Base-by-base conservation (phyloP, 108 stramenopile species). In the Nitzschia inconspicua region DNA sequence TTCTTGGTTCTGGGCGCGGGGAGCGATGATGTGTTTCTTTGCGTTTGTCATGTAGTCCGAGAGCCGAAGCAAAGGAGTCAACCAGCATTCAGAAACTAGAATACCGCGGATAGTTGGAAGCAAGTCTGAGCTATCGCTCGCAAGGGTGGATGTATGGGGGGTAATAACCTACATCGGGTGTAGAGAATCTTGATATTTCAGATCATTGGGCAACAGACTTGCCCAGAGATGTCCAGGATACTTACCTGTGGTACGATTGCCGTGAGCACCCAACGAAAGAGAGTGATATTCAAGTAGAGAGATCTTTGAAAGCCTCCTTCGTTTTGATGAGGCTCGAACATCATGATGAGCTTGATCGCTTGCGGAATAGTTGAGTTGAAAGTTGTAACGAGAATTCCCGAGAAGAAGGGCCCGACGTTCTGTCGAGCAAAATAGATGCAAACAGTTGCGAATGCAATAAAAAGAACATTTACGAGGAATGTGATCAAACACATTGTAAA, bases 221-320 rank as follows among this genome's bases (percentile, higher is more conserved):
- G n/a, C n/a, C n/a, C n/a, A n/a, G n/a, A n/a, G n/a, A n/a, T n/a
- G n/a, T n/a, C n/a, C n/a, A 11, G 14, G 1, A 23, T 27, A n/a
- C 62, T 20, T 63, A 63, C 62, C 65, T 51, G 50, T 2, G 35
- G 40, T 46, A 66, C 47, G 2, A 66, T 47, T 3, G 50, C 65
- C 2, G 65, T 56, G n/a, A 66, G 34, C 1, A 37, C 48, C 87
- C 87, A 93, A 61, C 91, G 84, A 40, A 86, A 88, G 29, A 89
- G 47, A 22, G 87, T 82, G 61, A 93, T 83, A 55, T 89, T 89
- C 2, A 85, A 35, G 57, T 85, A 93, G 0, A 93, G 60, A 8
- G 82, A 82, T 6, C 59, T 26, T 51, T 85, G 86, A 36, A 49
- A 53, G 24, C 60, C 41, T 13, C 91, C 91, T 65, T 92, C 86